Percentiles rank a stretch among this genome's conserved stretches.
Conservation (phyloP, 345 rosid genomes). For the Hypericum perforatum region DNA sequence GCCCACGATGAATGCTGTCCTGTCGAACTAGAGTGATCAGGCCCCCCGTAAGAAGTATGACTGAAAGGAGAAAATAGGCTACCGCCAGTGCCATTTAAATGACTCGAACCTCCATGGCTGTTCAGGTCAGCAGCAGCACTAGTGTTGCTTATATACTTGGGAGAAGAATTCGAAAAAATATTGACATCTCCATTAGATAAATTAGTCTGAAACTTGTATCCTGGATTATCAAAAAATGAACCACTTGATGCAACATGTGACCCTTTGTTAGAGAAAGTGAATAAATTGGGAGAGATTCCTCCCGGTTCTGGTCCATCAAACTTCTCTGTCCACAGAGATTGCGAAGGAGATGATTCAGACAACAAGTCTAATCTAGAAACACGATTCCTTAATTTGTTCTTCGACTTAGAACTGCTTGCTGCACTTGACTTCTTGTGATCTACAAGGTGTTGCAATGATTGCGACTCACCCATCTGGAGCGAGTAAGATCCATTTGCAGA, state of each 20-base stretch:
- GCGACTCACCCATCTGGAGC: background rate
- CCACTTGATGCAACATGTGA: constrained; percentile 17
- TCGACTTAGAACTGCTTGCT: constrained; percentile 14
- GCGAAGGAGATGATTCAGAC: constrained; percentile 11
- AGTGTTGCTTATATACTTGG: background rate
- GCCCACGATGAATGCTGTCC: constrained; percentile 15
- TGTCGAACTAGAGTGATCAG: constrained; percentile 9
- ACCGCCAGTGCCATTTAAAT: background rate
- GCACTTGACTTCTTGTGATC: constrained; percentile 7
- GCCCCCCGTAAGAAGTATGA: constrained; percentile 2
- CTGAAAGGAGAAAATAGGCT: background rate
- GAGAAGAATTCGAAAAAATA: constrained; percentile 7
- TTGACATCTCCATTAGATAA: constrained; percentile 14
- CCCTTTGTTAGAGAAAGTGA: constrained; percentile 13
- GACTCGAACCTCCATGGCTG: constrained; percentile 11
- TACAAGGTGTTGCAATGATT: too few relatives aligned
- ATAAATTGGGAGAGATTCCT: constrained; percentile 8
- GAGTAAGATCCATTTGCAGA: constrained; percentile 17
- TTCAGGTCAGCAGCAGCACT: background rate
- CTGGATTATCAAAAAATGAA: constrained; percentile 12
- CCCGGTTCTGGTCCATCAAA: constrained; percentile 16
- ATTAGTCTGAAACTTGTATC: constrained; percentile 5
- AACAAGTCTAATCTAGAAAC: constrained; percentile 19
- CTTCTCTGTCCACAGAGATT: constrained; percentile 15
- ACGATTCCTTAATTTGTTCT: constrained; percentile 10